These are phyloP conservation scores for Perilla frutescens DNA, from an alignment of 257 asterid genomes.

Conservation along the genomic window DNA sequence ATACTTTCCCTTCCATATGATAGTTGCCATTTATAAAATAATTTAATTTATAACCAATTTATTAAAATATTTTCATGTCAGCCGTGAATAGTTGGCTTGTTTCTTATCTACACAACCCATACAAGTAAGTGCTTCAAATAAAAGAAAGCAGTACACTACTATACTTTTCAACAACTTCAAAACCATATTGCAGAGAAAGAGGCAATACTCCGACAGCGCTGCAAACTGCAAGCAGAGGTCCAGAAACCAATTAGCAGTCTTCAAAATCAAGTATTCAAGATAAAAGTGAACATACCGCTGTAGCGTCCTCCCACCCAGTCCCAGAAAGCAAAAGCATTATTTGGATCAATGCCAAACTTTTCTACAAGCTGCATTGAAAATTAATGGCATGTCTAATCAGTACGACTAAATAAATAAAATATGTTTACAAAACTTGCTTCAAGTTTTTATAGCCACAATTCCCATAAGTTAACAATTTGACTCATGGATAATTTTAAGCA, in stretches of 20 bases:
- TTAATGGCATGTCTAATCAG: conserved; percentile 32
- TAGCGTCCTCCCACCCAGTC: conserved; percentile 99
- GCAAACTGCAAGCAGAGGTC: conserved; percentile 78
- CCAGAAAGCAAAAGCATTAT: conserved; percentile 99
- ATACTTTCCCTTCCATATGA: conserved; percentile 13
- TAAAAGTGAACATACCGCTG: conserved; percentile 59
- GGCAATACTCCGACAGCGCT: conserved; percentile 99
- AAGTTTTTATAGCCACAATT: conserved; percentile 25
- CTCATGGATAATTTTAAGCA: conserved; percentile 5
- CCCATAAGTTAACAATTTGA: conserved; percentile 18
- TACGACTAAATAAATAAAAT: conserved; percentile 28
- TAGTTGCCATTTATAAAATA: conserved; percentile 11
- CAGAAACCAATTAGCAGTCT: conserved; percentile 39
- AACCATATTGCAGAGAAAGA: conserved; percentile 97
- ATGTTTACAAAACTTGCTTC: conserved; percentile 8
- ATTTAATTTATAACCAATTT: neutral
- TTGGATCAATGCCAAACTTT: conserved; percentile 97
- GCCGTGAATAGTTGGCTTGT: conserved; percentile 24
- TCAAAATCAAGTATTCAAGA: conserved; percentile 23
- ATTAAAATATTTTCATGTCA: neutral
- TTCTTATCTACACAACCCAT: neutral
- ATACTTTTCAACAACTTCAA: conserved; percentile 84
- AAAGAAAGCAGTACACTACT: conserved; percentile 40
- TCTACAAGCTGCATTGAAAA: conserved; percentile 79
- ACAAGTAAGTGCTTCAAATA: conserved; percentile 21